Conservation (phyloP, 1,284 basidiomycete genomes). For the Austroboletus niveus region DNA sequence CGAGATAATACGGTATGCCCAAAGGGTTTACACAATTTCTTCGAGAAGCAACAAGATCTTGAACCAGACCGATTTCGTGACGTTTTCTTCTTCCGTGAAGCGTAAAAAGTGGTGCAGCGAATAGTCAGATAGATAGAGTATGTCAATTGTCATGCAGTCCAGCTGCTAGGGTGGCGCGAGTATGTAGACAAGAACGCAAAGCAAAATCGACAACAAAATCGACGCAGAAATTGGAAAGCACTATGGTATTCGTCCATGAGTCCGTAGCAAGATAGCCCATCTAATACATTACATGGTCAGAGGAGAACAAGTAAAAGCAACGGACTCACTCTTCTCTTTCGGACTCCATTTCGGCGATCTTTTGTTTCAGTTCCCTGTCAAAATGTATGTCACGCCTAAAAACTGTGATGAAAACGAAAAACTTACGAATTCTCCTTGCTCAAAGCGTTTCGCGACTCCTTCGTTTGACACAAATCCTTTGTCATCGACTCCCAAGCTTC, state of each 20-base stretch:
- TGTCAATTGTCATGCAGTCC: slow-evolving; percentile 35
- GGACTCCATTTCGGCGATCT: slow-evolving; percentile 67
- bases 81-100: slow-evolving; percentile 23
- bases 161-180: slow-evolving; percentile 21
- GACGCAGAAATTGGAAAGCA: slow-evolving; percentile 22
- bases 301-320: slow-evolving; percentile 6
- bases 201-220: slow-evolving; percentile 18
- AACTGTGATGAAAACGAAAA: not conserved
- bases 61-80: slow-evolving; percentile 6
- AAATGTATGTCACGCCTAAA: slow-evolving; percentile 6
- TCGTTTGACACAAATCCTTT: slow-evolving; percentile 68
- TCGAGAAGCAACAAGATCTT: too few species aligned
- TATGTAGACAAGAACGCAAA: slow-evolving; percentile 25
- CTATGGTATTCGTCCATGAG: slow-evolving; percentile 44
- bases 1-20: too few species aligned
- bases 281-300: slow-evolving; percentile 37
- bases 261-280: slow-evolving; percentile 62
- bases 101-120: slow-evolving; percentile 30
- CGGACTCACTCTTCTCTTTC: slow-evolving; percentile 75
- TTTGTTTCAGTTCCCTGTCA: slow-evolving; percentile 64
- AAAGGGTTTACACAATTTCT: too few species aligned
- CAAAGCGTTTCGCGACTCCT: slow-evolving; percentile 70
- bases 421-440: slow-evolving; percentile 77
- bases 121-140: slow-evolving; percentile 41
- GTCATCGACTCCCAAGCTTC: slow-evolving; percentile 78